These are phyloP conservation scores for Phytopythium helicoides DNA, from an alignment of 352 stramenopile species.

Conservation along the genomic window DNA sequence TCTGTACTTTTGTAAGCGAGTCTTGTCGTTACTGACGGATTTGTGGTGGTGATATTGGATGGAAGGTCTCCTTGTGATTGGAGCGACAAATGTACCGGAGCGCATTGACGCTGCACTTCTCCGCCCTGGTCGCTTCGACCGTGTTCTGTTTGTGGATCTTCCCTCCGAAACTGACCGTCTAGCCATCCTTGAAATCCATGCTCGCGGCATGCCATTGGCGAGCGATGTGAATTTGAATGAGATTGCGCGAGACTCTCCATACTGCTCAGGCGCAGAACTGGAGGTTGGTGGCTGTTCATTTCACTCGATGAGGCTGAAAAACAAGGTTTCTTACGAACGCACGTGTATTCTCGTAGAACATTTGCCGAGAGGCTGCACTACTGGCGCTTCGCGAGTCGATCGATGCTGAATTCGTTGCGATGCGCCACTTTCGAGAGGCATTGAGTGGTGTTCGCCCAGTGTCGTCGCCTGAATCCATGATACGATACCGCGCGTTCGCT, in stretches of 20 bases:
- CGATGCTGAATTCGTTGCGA: conserved; percentile 38
- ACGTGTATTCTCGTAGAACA: conserved; percentile 43
- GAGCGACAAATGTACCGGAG: conserved; percentile 96
- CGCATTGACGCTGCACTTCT: conserved; percentile 98
- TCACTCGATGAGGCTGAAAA: neutral
- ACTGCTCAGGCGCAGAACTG: conserved; percentile 86
- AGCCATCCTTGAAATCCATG: conserved; percentile 79
- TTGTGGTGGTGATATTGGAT: neutral
- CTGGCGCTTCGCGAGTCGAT: conserved; percentile 73
- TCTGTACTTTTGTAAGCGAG: neutral
- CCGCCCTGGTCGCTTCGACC: conserved; percentile 95
- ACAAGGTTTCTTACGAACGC: neutral
- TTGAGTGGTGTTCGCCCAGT: conserved; percentile 48
- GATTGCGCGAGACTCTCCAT: conserved; percentile 49
- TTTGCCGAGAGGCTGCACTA: conserved; percentile 83
- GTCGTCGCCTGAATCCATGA: conserved; percentile 51
- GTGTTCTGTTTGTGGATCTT: conserved; percentile 94
- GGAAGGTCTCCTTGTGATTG: conserved; percentile 92
- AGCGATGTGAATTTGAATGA: conserved; percentile 57
- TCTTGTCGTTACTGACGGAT: neutral
- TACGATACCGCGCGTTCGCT: conserved; percentile 60
- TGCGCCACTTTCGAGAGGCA: conserved; percentile 61
- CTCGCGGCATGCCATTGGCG: conserved; percentile 54
- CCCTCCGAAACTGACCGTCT: conserved; percentile 57
- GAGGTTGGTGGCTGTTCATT: conserved; percentile 41